phyloP scores from a whole-genome alignment of 2,329 filamentous ascomycete genomes.

The Penicillium palitans region DNA sequence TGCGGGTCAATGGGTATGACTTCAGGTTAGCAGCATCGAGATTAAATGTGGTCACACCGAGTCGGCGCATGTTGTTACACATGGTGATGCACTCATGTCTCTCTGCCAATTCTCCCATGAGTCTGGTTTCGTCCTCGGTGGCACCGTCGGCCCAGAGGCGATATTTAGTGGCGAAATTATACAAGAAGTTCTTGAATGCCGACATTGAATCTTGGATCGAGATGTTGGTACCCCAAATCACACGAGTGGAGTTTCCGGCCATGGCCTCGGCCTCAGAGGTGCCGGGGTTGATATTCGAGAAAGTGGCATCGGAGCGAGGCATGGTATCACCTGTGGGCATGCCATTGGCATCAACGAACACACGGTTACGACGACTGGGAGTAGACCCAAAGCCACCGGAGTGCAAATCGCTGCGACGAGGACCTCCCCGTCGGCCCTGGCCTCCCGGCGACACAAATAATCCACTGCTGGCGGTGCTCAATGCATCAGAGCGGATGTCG shows the following conservation, averaged over 20 bases:
- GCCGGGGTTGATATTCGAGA: conserved; percentile 71
- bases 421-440: conserved; percentile 53
- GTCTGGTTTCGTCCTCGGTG: conserved; percentile 70
- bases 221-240: conserved; percentile 97
- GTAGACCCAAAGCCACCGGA: conserved; percentile 67
- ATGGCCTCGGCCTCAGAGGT: conserved; percentile 90
- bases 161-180: conserved; percentile 91
- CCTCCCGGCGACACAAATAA: conserved; percentile 72
- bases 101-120: conserved; percentile 67
- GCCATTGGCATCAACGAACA: conserved; percentile 66
- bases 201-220: conserved; percentile 87
- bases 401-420: conserved; percentile 81
- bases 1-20: conserved; percentile 85
- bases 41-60: conserved; percentile 82
- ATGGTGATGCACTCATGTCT: conserved; percentile 81
- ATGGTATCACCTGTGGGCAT: conserved; percentile 55
- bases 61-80: conserved; percentile 84
- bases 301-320: conserved; percentile 60
- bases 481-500: conserved; percentile 67
- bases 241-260: conserved; percentile 75
- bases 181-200: conserved; percentile 86
- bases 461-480: conserved; percentile 81
- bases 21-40: conserved; percentile 87
- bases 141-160: conserved; percentile 88
- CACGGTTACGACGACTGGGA: conserved; percentile 55